Conservation (phyloP, 805 yeast genomes). For the Lipomyces yamadae region DNA sequence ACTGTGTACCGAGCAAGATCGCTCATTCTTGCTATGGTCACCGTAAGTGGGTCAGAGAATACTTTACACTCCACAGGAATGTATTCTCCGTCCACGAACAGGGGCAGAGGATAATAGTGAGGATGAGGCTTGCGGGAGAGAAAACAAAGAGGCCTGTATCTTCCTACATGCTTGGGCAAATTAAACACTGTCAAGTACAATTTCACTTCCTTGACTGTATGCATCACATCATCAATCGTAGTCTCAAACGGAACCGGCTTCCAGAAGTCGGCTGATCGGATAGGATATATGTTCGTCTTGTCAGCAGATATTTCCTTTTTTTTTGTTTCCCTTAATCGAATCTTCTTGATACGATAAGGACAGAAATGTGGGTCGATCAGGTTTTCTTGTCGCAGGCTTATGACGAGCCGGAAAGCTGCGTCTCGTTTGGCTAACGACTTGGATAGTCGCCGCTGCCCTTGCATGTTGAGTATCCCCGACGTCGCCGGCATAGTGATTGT, state of each 20-base stretch:
- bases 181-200: conserved; percentile 5
- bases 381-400: conserved; percentile 5
- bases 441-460: neutral
- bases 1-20: conserved; percentile 9
- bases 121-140: conserved; percentile 10
- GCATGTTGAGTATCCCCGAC: neutral
- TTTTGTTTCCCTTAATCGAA: conserved; percentile 6
- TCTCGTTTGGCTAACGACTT: conserved; percentile 15
- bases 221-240: conserved; percentile 3
- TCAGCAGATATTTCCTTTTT: conserved; percentile 1
- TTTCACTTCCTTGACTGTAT: neutral
- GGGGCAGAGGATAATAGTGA: neutral
- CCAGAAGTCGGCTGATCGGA: conserved; percentile 16
- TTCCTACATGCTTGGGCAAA: neutral
- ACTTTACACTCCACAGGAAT: conserved; percentile 5
- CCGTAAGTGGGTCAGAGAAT: neutral
- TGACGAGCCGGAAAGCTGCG: conserved; percentile 17
- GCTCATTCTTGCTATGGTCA: neutral
- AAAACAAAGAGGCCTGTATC: conserved; percentile 14
- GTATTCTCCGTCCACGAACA: conserved; percentile 14
- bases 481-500: conserved; percentile 14
- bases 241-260: conserved; percentile 4
- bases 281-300: neutral
- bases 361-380: conserved; percentile 11
- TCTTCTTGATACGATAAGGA: conserved; percentile 5